phyloP scores from a whole-genome alignment of 108 stramenopile genomes.

The Phaeodactylum tricornutum region DNA sequence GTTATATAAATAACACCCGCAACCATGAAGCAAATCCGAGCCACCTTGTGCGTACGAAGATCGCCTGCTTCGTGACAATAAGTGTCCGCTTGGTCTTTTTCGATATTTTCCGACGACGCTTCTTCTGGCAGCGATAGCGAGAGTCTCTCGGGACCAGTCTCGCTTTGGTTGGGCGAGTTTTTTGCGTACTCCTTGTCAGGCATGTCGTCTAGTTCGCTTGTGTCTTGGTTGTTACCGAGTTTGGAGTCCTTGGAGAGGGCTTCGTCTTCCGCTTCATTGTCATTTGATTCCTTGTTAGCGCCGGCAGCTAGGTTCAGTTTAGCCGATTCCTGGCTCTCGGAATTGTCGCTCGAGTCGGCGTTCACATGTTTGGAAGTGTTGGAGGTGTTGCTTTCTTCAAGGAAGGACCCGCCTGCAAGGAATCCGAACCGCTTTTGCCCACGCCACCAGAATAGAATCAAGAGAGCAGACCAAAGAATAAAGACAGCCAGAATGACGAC shows the following conservation, averaged over 20 bases:
- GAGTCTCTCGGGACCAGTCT: too few relatives aligned
- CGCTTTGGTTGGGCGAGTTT: too few relatives aligned
- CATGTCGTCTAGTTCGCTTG: too few relatives aligned
- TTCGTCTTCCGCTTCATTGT: too few relatives aligned
- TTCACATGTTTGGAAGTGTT: not conserved
- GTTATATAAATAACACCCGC: slow-evolving; percentile 5
- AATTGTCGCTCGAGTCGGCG: too few relatives aligned
- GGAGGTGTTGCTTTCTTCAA: not conserved
- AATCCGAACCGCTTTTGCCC: slow-evolving; percentile 20
- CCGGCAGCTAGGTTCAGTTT: not conserved
- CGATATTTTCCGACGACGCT: not conserved
- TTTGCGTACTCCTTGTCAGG: not conserved
- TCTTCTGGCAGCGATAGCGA: too few relatives aligned
- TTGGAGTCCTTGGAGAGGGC: too few relatives aligned
- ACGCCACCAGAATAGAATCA: slow-evolving; percentile 16
- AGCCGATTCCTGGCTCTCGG: not conserved
- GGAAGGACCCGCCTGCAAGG: slow-evolving; percentile 11
- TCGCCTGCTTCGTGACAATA: too few relatives aligned
- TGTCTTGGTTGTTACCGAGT: too few relatives aligned
- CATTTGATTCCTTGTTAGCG: not conserved
- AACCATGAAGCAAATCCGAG: slow-evolving; percentile 3
- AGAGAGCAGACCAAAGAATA: slow-evolving; percentile 11
- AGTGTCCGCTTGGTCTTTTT: too few relatives aligned
- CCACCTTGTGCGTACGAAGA: not conserved
- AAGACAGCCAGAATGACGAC: slow-evolving; percentile 12